Base-by-base conservation (phyloP, 108 stramenopile species). In the Skeletonema menzelii region DNA sequence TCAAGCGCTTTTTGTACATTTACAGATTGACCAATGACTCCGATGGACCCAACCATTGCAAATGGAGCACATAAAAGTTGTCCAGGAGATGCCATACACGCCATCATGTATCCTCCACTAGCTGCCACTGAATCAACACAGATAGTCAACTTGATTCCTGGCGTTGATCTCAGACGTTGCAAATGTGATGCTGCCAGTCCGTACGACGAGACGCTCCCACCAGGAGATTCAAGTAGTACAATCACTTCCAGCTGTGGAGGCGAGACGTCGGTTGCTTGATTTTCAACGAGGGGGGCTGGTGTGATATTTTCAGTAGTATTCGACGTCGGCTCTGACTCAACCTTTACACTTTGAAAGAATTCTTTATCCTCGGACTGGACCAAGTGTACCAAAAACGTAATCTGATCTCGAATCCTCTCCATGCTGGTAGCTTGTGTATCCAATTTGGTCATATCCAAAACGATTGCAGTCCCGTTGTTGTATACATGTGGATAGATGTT, bases 41-140 rank as follows among this genome's bases (percentile, higher is more conserved):
- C 93, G 56, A 94, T 94, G 40, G 75, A 78, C 13, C 93, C 93
- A 13, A 94, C 62, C 31, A 92, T 73, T n/a, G 88, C 86, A 75
- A 94, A 94, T 5, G 93, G 93, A 27, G 93, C 85, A 15, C 89
- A 89, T 55, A 76, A 86, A 8, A 94, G 66, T 47, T 80, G 69
- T 8, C 90, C 90, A 0, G 92, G 92, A 65, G 83, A 82, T 12
- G 85, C 65, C 56, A 86, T 77, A 42, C 89, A 90, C 27, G 90
- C 90, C 73, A 92, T 85, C 89, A 94, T 90, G 81, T 94, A 94
- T 8, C 92, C 92, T 22, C 92, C 92, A 15, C 79, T 78, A 14
- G 88, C 85, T 11, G 84, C 84, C 8, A 87, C 80, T 19, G 85
- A 84, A 64, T 94, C 93, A 32, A 91, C 86, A 59, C 83, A 85